A percentile compares a stretch with the other conserved stretches of the same genome.
phyloP scores from a whole-genome alignment of 176 grass and related monocot genomes.

The Oropetium thomaeum region DNA sequence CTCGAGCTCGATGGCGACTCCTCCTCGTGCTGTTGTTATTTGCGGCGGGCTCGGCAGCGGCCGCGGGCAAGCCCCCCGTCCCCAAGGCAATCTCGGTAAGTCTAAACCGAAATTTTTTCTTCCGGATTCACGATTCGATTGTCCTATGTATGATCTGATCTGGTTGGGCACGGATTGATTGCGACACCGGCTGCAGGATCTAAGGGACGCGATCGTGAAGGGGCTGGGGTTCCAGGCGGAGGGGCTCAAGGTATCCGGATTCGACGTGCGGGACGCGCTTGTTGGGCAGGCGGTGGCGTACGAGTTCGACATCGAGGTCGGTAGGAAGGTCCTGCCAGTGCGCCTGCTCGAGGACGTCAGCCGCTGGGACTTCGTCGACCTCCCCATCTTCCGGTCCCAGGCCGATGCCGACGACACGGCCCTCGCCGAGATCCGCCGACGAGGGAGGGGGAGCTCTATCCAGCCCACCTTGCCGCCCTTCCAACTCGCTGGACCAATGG shows the following conservation, averaged over 20 bases:
- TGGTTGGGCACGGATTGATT: background rate
- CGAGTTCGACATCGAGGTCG: conserved; percentile 85
- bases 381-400: conserved; percentile 56
- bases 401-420: conserved; percentile 49
- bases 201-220: conserved; percentile 79
- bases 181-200: conserved; percentile 40
- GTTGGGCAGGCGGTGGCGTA: conserved; percentile 80
- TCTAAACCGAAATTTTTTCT: background rate
- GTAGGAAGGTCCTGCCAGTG: conserved; percentile 66
- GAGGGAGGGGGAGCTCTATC: conserved; percentile 13
- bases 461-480: conserved; percentile 63
- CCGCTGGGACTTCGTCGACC: conserved; percentile 78
- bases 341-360: conserved; percentile 77
- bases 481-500: conserved; percentile 81
- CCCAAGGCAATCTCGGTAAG: conserved; percentile 78
- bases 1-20: conserved; percentile 40
- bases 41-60: conserved; percentile 12
- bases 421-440: conserved; percentile 49
- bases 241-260: conserved; percentile 75
- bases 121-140: background rate
- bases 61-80: conserved; percentile 32
- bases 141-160: background rate
- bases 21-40: conserved; percentile 40
- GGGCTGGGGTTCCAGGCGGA: conserved; percentile 65
- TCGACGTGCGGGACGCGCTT: conserved; percentile 76